These are phyloP conservation scores for Candida arabinofermentans DNA, from an alignment of 805 yeast species.

Conservation along the genomic window DNA sequence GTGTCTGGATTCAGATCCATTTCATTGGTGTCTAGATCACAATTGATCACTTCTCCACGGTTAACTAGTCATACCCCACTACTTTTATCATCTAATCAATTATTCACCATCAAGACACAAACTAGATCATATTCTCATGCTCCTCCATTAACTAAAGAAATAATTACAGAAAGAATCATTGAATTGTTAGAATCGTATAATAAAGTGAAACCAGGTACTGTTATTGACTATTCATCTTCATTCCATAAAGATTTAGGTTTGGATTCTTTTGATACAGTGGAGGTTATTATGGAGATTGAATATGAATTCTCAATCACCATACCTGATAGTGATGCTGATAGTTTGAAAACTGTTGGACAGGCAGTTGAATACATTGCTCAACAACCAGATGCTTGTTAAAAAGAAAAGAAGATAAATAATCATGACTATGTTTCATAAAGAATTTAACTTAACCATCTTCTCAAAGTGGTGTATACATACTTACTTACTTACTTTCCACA, in stretches of 20 bases:
- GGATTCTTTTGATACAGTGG: constrained; percentile 70
- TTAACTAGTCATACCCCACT: background rate
- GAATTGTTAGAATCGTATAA: constrained; percentile 65
- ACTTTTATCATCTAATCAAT: background rate
- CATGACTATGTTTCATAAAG: background rate
- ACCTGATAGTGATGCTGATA: constrained; percentile 90
- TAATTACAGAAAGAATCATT: constrained; percentile 55
- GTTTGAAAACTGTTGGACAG: constrained; percentile 88
- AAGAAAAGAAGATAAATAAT: background rate
- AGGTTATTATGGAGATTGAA: constrained; percentile 69
- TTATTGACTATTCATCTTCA: constrained; percentile 40
- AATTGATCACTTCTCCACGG: no score
- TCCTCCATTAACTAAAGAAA: constrained; percentile 59
- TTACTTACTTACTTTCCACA: background rate
- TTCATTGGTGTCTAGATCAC: background rate
- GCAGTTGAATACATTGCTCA: constrained; percentile 82
- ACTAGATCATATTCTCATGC: constrained; percentile 48
- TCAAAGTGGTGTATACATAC: no score
- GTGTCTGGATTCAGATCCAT: no score
- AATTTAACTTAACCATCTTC: no score
- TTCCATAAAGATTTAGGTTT: constrained; percentile 64
- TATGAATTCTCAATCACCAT: constrained; percentile 74
- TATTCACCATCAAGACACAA: background rate
- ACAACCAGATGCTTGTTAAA: constrained; percentile 46
- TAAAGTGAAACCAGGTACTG: constrained; percentile 40